Evolutionary conservation across 768 basidiomycete genomes (phyloP), one percentile per base, ranked within the genome.

Genomic region (Pleurotus tuber-regium): DNA sequence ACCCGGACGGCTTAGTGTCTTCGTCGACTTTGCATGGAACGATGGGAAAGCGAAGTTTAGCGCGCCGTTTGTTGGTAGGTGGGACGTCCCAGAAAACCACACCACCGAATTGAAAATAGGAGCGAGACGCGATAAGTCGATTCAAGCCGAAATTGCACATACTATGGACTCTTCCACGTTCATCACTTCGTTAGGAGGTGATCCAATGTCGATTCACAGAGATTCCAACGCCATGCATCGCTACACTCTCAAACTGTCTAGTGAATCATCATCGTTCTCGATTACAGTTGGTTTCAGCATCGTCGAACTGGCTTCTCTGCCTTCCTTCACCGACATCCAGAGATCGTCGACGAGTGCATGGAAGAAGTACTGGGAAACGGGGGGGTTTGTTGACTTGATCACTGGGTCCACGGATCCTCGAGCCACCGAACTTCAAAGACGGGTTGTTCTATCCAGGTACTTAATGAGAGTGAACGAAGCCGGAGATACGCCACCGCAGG

Each of bases 1-100:
- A 11, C 52, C 57, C 6, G 70, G 71, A 2, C 63, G 63, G 29
- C 62, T 82, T 6, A 78, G 75, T 0, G 16, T 82, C 0, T 82
- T 80, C 62, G 54, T 84, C 10, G 80, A 84, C 60, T 82, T 79
- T 55, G 80, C 80, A 4, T 84, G 79, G 79, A 79, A 79, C 62
- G 80, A 80, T 54, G 82, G 82, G n/a, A 65, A 59, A 14, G 52
- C 61, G 14, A 81, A 82, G 58, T 84, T 83, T 60, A 71, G 72
- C 14, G 80, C 76, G 3, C 82, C 82, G 1, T 82, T 80, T 56
- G 82, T 84, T 0, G 82, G 82, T 2, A 62, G 62, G n/a, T 82
- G 66, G 66, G 73, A 77, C 53, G 68, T 66, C 36, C 71, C 75
- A 0, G 60, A 67, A 11, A 76, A 73, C 40, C 82, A 83, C 54